Base-by-base conservation (phyloP, 2,329 filamentous ascomycete genomes). In the Neopestalotiopsis sp. region DNA sequence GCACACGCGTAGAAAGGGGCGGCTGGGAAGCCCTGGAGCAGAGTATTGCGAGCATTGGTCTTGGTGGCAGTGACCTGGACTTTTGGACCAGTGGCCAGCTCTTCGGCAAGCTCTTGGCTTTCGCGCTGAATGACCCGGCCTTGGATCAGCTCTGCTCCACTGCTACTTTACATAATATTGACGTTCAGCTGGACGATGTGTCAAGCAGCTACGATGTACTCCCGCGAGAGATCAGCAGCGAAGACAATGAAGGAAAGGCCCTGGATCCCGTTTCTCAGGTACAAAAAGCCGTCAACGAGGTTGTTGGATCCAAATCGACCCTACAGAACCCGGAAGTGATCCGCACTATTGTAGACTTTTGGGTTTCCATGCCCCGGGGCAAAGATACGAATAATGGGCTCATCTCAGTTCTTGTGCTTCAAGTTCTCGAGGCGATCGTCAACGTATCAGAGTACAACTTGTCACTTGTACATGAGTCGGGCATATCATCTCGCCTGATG, bases 11-110 rank as follows among this genome's bases (percentile, higher is more conserved):
- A 38, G 88, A 93, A 69, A 90, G 89, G 28, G 92, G 91, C 68
- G 94, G 95, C 3, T 97, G 94, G 91, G 86, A 90, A 72, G 88
- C 90, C 7, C 79, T 98, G 67, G 91, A 96, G 76, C 89, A 93
- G 76, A 89, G 88, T 5, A 87, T 95, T 81, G 88, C 88, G 71
- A 90, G 89, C 78, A 90, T 91, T 79, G 89, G 92, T 42, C 81
- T 90, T 66, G 86, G 91, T 67, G 88, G 87, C 72, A 86, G 86
- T 68, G 90, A 93, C 71, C 86, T 90, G 59, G 93, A 97, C 75
- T 80, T 87, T 5, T 91, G 89, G 89, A 87, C 88, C 67, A 88
- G 87, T 74, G 89, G 87, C 73, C 92, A 95, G 79, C 86, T 97
- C 4, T 97, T 97, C 80, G 94, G 94, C 34, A 91, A 92, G 74